Evolutionary conservation across 192 early-diverging fungal species (phyloP).

Genomic region (Backusella parvicylindrica): DNA sequence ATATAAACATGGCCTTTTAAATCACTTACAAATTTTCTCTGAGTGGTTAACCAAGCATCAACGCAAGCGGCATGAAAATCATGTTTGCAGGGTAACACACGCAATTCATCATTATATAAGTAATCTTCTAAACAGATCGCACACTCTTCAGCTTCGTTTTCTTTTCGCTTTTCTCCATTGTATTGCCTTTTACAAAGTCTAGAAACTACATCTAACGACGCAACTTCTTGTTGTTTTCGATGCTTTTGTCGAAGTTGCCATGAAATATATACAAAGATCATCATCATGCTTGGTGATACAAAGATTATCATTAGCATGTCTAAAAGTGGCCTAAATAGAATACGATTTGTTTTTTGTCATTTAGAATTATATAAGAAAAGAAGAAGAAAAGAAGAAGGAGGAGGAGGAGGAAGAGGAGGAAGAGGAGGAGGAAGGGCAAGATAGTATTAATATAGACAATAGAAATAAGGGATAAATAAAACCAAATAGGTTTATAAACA

Average conservation of each 20-base stretch:
- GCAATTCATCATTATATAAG: slow-evolving; percentile 69
- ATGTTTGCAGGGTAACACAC: slow-evolving; percentile 84
- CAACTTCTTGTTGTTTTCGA: slow-evolving; percentile 64
- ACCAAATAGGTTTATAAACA: not conserved
- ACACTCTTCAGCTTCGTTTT: slow-evolving; percentile 81
- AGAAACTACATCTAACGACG: slow-evolving; percentile 65
- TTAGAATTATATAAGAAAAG: not conserved
- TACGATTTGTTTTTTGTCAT: not conserved
- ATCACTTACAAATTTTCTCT: slow-evolving; percentile 81
- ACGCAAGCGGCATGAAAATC: slow-evolving; percentile 88
- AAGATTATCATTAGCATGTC: slow-evolving; percentile 80
- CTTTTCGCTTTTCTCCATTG: slow-evolving; percentile 52
- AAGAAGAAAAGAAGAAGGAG: not conserved
- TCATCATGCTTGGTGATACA: slow-evolving; percentile 71
- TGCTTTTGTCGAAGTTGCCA: slow-evolving; percentile 68
- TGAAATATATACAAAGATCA: slow-evolving; percentile 67
- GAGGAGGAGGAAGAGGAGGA: not conserved
- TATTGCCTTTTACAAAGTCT: slow-evolving; percentile 69
- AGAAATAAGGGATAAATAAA: not conserved
- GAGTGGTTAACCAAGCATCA: slow-evolving; percentile 87
- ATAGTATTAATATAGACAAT: not conserved
- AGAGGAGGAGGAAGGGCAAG: not conserved
- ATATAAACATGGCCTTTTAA: not conserved
- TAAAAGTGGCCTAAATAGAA: slow-evolving; percentile 56
- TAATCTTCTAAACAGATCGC: slow-evolving; percentile 94